Base-by-base conservation (phyloP, 257 asterid genomes). In the Craterostigma plantagineum region DNA sequence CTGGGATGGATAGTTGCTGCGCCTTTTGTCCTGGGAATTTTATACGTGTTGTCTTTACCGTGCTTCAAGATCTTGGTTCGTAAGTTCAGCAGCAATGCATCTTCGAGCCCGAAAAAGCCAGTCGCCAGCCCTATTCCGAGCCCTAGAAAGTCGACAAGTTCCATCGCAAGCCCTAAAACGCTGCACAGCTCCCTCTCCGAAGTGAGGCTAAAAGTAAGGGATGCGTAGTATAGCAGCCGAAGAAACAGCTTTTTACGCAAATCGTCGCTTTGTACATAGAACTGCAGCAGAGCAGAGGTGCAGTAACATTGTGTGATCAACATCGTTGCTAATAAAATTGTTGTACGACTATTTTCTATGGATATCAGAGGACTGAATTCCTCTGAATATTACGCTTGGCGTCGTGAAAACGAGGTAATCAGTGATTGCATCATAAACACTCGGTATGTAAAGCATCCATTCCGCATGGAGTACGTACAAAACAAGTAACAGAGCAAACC, bases 1-100 rank as follows among this genome's bases (percentile, higher is more conserved):
- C 52, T 86, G 75, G 97, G 97, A 17, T 86, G 95, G 95, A 48
- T 73, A 40, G 78, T 79, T 35, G 80, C 92, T 9, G 81, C 77
- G n/a, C 97, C 95, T 42, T 45, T 86, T 54, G 65, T 86, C 50
- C 46, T 86, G 42, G 87, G 72, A 45, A 68, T 54, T 44, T 67
- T 82, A 16, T 76, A 87, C 51, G 0, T 72, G 9, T 16, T 79
- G 44, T 68, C 60, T 18, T 50, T 79, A 65, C 98, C 98, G 11
- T 68, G 81, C 48, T 87, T 74, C 73, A 65, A 38, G 60, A 47
- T 73, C 45, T 55, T 87, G 77, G 91, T 79, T 42, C 62, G 50
- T 30, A 74, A 68, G 59, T 87, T 87, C 70, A 52, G 81, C 38
- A 12, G 30, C 4, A 65, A 36, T 47, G 75, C 90, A 30, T 56